These are phyloP conservation scores for Cicer cuneatum DNA, from an alignment of 306 rosid species.

Conservation along the genomic window DNA sequence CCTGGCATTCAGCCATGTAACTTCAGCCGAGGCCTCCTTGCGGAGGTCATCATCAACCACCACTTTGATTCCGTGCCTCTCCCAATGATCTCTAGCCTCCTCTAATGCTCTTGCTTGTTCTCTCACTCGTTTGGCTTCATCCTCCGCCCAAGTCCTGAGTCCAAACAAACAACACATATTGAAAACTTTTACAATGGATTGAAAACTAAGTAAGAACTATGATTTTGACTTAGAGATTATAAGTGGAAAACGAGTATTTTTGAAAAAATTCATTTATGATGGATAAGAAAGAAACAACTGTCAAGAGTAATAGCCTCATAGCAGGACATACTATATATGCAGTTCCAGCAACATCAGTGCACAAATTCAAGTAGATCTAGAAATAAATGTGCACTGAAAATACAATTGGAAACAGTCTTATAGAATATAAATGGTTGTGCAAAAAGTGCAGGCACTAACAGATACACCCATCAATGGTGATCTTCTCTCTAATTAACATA, in stretches of 20 bases:
- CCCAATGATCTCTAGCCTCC: constrained; percentile 98
- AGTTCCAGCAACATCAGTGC: constrained; percentile 3
- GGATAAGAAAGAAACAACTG: constrained; percentile 26
- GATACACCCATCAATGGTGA: not conserved
- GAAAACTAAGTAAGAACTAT: constrained; percentile 18
- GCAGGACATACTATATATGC: not conserved
- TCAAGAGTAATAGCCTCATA: not conserved
- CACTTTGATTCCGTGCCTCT: constrained; percentile 91
- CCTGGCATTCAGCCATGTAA: constrained; percentile 82
- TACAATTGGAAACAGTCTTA: constrained; percentile 24
- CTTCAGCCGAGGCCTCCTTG: constrained; percentile 71
- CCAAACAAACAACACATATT: constrained; percentile 21
- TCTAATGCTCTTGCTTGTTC: constrained; percentile 89
- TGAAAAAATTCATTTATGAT: not conserved
- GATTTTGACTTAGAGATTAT: not conserved
- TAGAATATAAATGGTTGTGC: not conserved
- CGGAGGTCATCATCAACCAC: constrained; percentile 89
- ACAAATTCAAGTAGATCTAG: constrained; percentile 15
- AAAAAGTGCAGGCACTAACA: not conserved
- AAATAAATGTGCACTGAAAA: not conserved
- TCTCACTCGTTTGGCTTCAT: constrained; percentile 92
- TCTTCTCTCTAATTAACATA: constrained; percentile 3
- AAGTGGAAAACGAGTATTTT: not conserved
- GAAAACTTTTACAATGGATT: constrained; percentile 17
- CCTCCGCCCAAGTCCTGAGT: constrained; percentile 96